Percentiles rank a stretch among this genome's conserved stretches.
phyloP scores from a whole-genome alignment of 352 stramenopile genomes.

The Elongisporangium senticosum region DNA sequence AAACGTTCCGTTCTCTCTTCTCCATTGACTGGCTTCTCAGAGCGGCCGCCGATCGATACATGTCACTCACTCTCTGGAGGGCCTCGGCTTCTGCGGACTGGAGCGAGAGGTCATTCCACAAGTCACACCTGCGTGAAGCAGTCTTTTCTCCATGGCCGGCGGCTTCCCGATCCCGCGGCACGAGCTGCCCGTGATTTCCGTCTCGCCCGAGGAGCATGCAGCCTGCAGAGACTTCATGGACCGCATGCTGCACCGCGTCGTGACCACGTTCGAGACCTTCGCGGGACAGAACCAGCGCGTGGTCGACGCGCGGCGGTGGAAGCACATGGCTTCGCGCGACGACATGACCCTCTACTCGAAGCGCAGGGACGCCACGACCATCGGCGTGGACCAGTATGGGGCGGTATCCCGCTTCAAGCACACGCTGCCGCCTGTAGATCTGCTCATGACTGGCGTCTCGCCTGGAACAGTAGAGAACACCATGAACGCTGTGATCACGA shows the following conservation, averaged over 20 bases:
- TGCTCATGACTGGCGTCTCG: constrained; percentile 41
- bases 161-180: constrained; percentile 37
- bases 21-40: no score
- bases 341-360: constrained; percentile 40
- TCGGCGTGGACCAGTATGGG: constrained; percentile 10
- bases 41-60: no score
- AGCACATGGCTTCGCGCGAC: constrained; percentile 23
- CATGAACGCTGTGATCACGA: constrained; percentile 43
- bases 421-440: constrained; percentile 13
- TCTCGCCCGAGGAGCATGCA: constrained; percentile 21
- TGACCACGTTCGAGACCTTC: constrained; percentile 39
- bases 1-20: no score
- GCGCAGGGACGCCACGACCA: constrained; percentile 22
- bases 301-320: constrained; percentile 38
- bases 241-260: constrained; percentile 24
- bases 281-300: constrained; percentile 16
- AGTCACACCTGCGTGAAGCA: no score
- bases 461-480: constrained; percentile 40
- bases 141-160: constrained; percentile 11
- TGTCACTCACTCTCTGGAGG: no score
- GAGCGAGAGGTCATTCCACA: no score
- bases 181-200: constrained; percentile 25
- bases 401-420: constrained; percentile 13
- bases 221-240: constrained; percentile 27
- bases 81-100: no score